Base-by-base conservation (phyloP, 2,329 filamentous ascomycete species). In the Cytospora schulzeri region DNA sequence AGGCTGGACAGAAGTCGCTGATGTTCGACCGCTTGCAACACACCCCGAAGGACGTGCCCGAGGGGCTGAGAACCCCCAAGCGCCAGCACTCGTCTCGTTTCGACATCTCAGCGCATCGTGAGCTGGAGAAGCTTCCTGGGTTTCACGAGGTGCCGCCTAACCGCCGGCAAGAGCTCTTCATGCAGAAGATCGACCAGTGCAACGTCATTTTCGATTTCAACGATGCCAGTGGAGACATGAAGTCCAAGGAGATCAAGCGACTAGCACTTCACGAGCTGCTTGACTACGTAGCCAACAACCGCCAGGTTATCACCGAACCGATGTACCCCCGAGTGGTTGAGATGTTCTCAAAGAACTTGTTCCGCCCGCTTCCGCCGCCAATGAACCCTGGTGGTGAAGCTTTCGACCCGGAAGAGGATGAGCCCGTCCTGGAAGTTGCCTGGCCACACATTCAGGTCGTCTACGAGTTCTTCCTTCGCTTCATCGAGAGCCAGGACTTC, bases 141-240 rank as follows among this genome's bases (percentile, higher is more conserved):
- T 99, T 99, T 78, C 95, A 99, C 73, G 95, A 99, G 78, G 95
- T 98, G 29, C 91, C 94, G 14, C 95, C 95, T 19, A 96, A 96
- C 75, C 88, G 94, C 68, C 88, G 95, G 67, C 93, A 97, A 79
- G 94, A 98, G 71, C 86, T 99, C 22, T 99, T 99, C 79, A 97
- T 99, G 93, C 93, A 98, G 76, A 99, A 99, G 84, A 95, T 99
- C 71, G 95, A 98, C 73, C 95, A 99, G 77, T 99, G 95, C 83
- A 99, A 99, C 76, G 96, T 99, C 81, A 99, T 99, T 73, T 99
- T 99, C 75, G 95, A 99, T 80, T 99, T 99, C 81, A 99, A 98
- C 76, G 95, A 99, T 78, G 92, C 94, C 57, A 96, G 92, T 69
- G 93, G 90, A 70, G 95, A 99, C 76, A 98, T 99, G 93, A 99